A percentile compares a stretch with the other conserved stretches of the same genome.
phyloP scores from a whole-genome alignment of 139 green algal species.

The Spirogloea muscicola region DNA sequence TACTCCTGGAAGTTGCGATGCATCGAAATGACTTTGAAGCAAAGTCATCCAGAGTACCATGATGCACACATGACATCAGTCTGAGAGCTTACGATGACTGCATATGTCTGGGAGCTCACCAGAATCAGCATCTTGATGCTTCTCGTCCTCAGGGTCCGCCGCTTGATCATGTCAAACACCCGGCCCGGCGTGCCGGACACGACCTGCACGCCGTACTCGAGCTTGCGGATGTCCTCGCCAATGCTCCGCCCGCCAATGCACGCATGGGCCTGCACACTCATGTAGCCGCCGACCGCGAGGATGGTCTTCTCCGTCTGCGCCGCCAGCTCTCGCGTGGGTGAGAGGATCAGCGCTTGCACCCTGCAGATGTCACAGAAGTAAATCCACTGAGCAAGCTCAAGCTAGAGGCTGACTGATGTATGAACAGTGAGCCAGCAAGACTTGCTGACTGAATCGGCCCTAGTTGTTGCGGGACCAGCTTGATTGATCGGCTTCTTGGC shows the following conservation, averaged over 20 bases:
- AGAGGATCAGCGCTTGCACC: conserved; percentile 85
- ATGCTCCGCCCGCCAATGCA: conserved; percentile 95
- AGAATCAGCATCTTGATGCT: conserved; percentile 69
- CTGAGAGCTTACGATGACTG: too few relatives aligned
- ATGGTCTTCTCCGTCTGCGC: conserved; percentile 92
- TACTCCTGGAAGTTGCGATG: too few relatives aligned
- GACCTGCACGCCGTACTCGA: conserved; percentile 81
- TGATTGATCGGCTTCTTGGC: not conserved
- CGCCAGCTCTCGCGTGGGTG: conserved; percentile 93
- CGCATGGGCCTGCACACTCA: conserved; percentile 85
- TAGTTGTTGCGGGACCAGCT: not conserved
- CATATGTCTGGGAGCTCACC: conserved; percentile 26
- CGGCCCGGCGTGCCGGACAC: conserved; percentile 94
- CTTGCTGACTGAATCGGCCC: not conserved
- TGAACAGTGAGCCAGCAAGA: not conserved
- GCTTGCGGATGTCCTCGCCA: conserved; percentile 90
- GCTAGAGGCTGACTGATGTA: not conserved
- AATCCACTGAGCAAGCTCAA: not conserved
- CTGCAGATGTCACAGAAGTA: conserved; percentile 27
- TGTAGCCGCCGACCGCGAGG: conserved; percentile 84
- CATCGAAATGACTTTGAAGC: too few relatives aligned
- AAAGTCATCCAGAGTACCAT: too few relatives aligned
- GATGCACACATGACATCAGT: too few relatives aligned
- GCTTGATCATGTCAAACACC: conserved; percentile 99
- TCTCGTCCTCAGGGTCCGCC: conserved; percentile 65